Conservation (phyloP, 2,329 filamentous ascomycete species). For the Aspergillus amoenus region DNA sequence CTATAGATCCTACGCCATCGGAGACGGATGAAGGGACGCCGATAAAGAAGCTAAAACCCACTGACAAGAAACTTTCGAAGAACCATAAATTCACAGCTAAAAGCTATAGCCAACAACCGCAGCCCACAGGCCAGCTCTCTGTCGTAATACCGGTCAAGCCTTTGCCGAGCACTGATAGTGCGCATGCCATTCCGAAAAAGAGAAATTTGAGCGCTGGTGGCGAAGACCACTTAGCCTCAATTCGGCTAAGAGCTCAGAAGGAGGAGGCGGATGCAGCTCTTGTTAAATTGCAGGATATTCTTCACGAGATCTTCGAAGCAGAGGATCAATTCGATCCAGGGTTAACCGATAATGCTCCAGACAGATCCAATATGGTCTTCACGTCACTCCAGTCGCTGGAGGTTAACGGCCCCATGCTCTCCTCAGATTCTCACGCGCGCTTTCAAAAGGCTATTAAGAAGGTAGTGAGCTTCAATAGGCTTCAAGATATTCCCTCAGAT, state of each 20-base stretch:
- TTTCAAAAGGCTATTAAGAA: constrained; percentile 73
- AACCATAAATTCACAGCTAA: constrained; percentile 48
- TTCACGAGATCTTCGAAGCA: constrained; percentile 72
- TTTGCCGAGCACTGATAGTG: constrained; percentile 39
- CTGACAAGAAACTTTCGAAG: constrained; percentile 24
- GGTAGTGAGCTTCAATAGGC: constrained; percentile 66
- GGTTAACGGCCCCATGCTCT: constrained; percentile 54
- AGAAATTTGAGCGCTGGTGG: constrained; percentile 57
- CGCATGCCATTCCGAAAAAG: constrained; percentile 31
- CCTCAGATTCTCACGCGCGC: constrained; percentile 65
- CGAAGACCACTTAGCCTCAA: constrained; percentile 57
- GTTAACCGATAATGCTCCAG: constrained; percentile 38
- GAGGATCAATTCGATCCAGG: constrained; percentile 68
- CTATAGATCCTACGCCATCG: constrained; percentile 35
- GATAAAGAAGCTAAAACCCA: constrained; percentile 23
- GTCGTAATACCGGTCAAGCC: constrained; percentile 50
- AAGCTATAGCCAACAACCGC: constrained; percentile 23
- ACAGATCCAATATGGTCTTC: constrained; percentile 56
- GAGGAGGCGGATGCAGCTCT: constrained; percentile 76
- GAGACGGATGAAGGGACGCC: constrained; percentile 22
- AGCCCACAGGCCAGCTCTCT: constrained; percentile 38
- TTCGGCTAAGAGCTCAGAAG: constrained; percentile 70
- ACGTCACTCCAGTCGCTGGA: constrained; percentile 33
- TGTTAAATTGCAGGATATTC: constrained; percentile 66
- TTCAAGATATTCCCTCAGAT: constrained; percentile 71